Base-by-base conservation (phyloP, 2,329 filamentous ascomycete species). In the Colletotrichum cereale region DNA sequence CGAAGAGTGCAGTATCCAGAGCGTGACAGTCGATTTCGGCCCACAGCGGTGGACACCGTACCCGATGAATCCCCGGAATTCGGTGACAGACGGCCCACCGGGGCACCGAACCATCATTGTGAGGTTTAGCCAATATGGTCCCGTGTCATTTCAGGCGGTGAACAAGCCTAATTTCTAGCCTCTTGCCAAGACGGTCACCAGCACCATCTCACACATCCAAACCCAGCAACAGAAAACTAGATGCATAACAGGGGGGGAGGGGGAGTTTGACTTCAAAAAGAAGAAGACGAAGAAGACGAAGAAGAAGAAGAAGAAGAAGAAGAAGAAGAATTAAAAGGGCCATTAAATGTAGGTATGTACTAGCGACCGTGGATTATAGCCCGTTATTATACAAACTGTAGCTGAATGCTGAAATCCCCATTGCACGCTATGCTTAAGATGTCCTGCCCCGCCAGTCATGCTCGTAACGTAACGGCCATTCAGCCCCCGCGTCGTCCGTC, bases 341-440 rank as follows among this genome's bases (percentile, higher is more conserved):
- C 61, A 72, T 71, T 72, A 72, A 72, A 71, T 68, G 58, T 73
- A 72, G 53, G 42, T 68, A 72, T 73, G 69, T 71, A 68, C 64
- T 73, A 74, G 72, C 73, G 71, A 74, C 67, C 62, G 71, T 73
- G 71, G 68, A 73, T 66, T 71, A 66, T 74, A 73, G 68, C 62
- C 71, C 66, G 64, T 64, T 74, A 72, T 73, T 72, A 74, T 74
- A 74, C 73, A 74, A 73, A 74, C 62, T 74, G 69, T 62, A 73
- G 74, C 73, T 57, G 73, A 70, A 75, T 75, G 73, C 73, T 75
- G 68, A 74, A 75, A 75, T 76, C 73, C 73, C 67, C 67, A 71
- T 68, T 73, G 68, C 67, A 73, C 73, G 78, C 78, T 79, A 79
- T 78, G 78, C 77, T 78, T 67, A 74, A 76, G 75, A 76, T 78